Evolutionary conservation across 2,329 filamentous ascomycete genomes (phyloP).

Genomic region (Emericellopsis atlantica): DNA sequence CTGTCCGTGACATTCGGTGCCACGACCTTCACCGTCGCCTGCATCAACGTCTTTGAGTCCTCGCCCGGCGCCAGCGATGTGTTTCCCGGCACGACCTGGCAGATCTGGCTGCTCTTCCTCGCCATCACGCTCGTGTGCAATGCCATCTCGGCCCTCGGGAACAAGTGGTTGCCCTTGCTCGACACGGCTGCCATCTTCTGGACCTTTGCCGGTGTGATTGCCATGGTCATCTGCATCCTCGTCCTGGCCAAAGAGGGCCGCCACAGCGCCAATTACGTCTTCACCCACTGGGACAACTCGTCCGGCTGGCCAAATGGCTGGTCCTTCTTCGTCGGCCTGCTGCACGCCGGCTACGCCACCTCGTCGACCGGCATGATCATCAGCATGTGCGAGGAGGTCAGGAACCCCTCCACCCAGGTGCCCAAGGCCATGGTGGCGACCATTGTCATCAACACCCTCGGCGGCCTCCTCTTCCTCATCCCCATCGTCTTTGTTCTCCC

Average conservation of each 20-base stretch:
- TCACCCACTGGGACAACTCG: constrained; percentile 53
- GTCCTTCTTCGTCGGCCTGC: constrained; percentile 61
- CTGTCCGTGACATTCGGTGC: constrained; percentile 76
- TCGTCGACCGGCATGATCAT: constrained; percentile 73
- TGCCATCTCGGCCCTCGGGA: constrained; percentile 52
- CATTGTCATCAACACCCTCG: constrained; percentile 52
- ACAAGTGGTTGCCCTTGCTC: constrained; percentile 52
- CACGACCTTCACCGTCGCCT: constrained; percentile 47
- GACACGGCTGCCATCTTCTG: constrained; percentile 65
- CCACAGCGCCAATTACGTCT: constrained; percentile 48
- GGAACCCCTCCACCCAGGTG: constrained; percentile 52
- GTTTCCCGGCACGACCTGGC: constrained; percentile 41
- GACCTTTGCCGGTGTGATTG: constrained; percentile 60
- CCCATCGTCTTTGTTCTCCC: constrained; percentile 59
- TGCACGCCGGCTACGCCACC: constrained; percentile 62
- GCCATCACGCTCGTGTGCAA: constrained; percentile 54
- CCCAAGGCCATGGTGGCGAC: constrained; percentile 62
- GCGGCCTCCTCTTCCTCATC: constrained; percentile 55
- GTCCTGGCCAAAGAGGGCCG: constrained; percentile 58
- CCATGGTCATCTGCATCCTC: constrained; percentile 48
- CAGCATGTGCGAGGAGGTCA: constrained; percentile 65
- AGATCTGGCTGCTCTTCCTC: constrained; percentile 60
- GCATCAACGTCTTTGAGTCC: constrained; percentile 41
- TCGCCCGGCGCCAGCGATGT: constrained; percentile 25
- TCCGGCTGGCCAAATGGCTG: constrained; percentile 61